Percentiles rank a stretch among this genome's conserved stretches.
phyloP scores from a whole-genome alignment of 2,329 filamentous ascomycete species.

The Cladorrhinum sp. region DNA sequence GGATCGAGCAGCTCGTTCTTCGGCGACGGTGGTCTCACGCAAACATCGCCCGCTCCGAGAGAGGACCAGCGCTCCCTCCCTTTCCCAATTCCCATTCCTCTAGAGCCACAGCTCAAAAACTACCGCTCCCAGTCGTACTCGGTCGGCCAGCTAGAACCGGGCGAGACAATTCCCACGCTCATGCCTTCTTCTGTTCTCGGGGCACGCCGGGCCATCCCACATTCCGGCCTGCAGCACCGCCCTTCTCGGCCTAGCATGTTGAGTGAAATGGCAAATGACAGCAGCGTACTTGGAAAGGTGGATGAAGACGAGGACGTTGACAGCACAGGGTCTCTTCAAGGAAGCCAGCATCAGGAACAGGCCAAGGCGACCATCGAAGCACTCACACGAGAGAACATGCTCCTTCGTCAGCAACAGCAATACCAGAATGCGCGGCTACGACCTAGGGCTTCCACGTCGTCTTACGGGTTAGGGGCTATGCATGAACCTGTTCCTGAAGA shows the following conservation, averaged over 20 bases:
- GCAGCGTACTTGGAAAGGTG: slow-evolving; percentile 62
- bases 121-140: slow-evolving; percentile 97
- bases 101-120: slow-evolving; percentile 87
- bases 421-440: slow-evolving; percentile 55
- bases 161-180: slow-evolving; percentile 46
- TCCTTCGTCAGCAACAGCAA: slow-evolving; percentile 51
- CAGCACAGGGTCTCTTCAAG: slow-evolving; percentile 55
- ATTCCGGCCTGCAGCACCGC: slow-evolving; percentile 72
- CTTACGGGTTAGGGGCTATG: slow-evolving; percentile 56
- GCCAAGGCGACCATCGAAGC: slow-evolving; percentile 60
- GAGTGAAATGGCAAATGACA: slow-evolving; percentile 67
- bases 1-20: slow-evolving; percentile 48
- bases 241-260: slow-evolving; percentile 76
- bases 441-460: slow-evolving; percentile 56
- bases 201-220: slow-evolving; percentile 53
- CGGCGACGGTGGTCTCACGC: slow-evolving; percentile 44
- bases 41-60: slow-evolving; percentile 53
- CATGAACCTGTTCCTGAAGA: slow-evolving; percentile 61
- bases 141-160: slow-evolving; percentile 78
- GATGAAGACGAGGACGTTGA: slow-evolving; percentile 63
- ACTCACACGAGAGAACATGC: slow-evolving; percentile 59
- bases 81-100: slow-evolving; percentile 78
- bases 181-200: slow-evolving; percentile 48
- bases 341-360: slow-evolving; percentile 54
- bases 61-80: slow-evolving; percentile 52